Evolutionary conservation across 495 filamentous ascomycete species (phyloP), one percentile per base, ranked within the genome.

Genomic region (Lasiosphaeria ovina): DNA sequence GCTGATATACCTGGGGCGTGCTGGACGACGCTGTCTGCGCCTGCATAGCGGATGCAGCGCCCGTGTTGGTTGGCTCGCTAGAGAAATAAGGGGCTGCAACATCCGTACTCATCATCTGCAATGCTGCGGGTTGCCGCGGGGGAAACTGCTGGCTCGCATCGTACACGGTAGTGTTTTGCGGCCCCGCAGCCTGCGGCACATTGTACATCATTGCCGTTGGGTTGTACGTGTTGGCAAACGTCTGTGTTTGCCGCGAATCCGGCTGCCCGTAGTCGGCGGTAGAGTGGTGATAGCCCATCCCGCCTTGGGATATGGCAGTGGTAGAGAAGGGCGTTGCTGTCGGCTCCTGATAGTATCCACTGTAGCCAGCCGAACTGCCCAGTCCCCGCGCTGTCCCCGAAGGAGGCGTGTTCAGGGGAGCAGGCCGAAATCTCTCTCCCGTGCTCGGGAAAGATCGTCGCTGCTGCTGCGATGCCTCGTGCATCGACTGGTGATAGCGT

Each of bases 61-160:
- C 81, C 34, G 85, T 76, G 65, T 81, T 87, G 64, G 87, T 80
- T 71, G 87, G 80, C 68, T 92, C 89, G 69, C 81, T 81, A 59
- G 84, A 76, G 70, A 93, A 97, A 77, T 95, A 97, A 73, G 88
- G 89, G 81, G 86, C 72, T 62, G 80, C 71, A 63, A 82, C 80
- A 70, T 82, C 82, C 58, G 84, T 83, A 59, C 87, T 79, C 70
- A 94, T 81, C 69, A 91, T 86, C 65, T 94, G 90, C 68, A 96
- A 82, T 48, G 85, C 85, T 85, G 91, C 87, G 79, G 87, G 83
- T 65, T 89, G 90, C 79, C 91, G 89, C 69, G 86, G 79, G 63
- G 83, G 79, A 76, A 92, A 96, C 74, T 88, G 89, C 77, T 89
- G 83, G 74, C 86, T 84, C 64, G 87, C 78, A 73, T 92, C 89